These are phyloP conservation scores for Ogataea saltuana DNA, from an alignment of 805 yeast species.

Conservation along the genomic window DNA sequence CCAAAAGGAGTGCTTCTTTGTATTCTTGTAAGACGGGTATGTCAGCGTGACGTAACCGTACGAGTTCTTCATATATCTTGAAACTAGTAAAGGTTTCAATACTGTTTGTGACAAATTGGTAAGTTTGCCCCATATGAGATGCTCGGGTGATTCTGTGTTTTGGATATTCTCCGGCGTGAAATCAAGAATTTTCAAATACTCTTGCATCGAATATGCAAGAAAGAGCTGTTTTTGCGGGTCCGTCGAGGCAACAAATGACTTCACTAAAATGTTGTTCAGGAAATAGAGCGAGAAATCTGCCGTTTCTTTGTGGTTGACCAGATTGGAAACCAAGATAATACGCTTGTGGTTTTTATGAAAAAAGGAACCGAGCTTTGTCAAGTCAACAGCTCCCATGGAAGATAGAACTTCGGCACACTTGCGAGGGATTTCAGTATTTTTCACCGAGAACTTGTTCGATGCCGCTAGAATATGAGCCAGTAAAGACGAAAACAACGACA, in stretches of 20 bases:
- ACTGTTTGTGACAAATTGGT: conserved; percentile 70
- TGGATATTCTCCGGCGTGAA: conserved; percentile 27
- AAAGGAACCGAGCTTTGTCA: conserved; percentile 48
- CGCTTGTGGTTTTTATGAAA: conserved; percentile 38
- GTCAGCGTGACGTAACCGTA: conserved; percentile 43
- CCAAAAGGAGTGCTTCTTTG: conserved; percentile 70
- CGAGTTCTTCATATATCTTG: conserved; percentile 65
- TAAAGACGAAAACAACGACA: conserved; percentile 43
- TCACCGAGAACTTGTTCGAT: conserved; percentile 53
- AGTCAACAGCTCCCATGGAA: conserved; percentile 73
- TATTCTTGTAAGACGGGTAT: conserved; percentile 66
- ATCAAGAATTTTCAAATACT: conserved; percentile 65
- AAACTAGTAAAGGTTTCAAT: conserved; percentile 69
- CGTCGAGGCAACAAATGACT: conserved; percentile 85
- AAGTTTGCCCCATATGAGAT: conserved; percentile 58
- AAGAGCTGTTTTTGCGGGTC: conserved; percentile 83
- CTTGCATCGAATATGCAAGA: conserved; percentile 88
- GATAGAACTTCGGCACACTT: conserved; percentile 73
- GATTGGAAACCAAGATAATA: conserved; percentile 59
- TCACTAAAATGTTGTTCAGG: conserved; percentile 69
- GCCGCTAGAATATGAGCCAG: conserved; percentile 56
- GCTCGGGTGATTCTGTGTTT: conserved; percentile 32
- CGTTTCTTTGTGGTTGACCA: conserved; percentile 63
- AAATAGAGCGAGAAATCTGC: conserved; percentile 62
- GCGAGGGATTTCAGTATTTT: conserved; percentile 49